A percentile compares a stretch with the other conserved stretches of the same genome.
phyloP scores from a whole-genome alignment of 1,139 yeast species.

The Scheffersomyces parashehatae region DNA sequence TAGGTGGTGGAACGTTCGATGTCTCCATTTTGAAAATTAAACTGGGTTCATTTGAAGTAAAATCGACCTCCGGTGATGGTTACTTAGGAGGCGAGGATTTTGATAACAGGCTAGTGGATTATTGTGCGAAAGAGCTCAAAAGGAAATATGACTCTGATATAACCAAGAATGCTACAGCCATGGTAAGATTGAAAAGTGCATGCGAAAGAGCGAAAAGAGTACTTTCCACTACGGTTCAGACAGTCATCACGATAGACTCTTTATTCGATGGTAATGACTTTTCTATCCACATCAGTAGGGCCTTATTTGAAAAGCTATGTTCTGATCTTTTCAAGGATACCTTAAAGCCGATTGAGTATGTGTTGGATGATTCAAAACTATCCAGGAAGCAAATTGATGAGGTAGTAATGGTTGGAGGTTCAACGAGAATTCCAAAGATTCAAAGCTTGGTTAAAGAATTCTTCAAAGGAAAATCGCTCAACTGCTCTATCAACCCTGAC shows the following conservation, averaged over 20 bases:
- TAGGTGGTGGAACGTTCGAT: constrained; percentile 59
- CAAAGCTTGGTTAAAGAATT: constrained; percentile 83
- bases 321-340: constrained; percentile 85
- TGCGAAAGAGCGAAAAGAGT: constrained; percentile 97
- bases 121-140: constrained; percentile 81
- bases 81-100: constrained; percentile 88
- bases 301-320: constrained; percentile 92
- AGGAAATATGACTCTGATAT: constrained; percentile 85
- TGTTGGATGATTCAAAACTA: constrained; percentile 83
- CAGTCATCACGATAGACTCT: constrained; percentile 92
- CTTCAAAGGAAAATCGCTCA: constrained; percentile 91
- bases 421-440: constrained; percentile 97
- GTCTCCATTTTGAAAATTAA: constrained; percentile 51
- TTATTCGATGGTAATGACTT: constrained; percentile 94
- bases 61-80: constrained; percentile 56
- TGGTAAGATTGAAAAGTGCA: constrained; percentile 90
- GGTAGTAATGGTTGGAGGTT: constrained; percentile 95
- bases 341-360: constrained; percentile 90
- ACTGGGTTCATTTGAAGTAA: constrained; percentile 55
- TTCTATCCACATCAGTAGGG: constrained; percentile 88
- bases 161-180: constrained; percentile 70
- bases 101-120: constrained; percentile 84
- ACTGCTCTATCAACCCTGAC: constrained; percentile 96
- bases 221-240: constrained; percentile 83
- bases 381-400: constrained; percentile 84